Base-by-base conservation (phyloP, 208 protist species). In the Leishmania tropica region DNA sequence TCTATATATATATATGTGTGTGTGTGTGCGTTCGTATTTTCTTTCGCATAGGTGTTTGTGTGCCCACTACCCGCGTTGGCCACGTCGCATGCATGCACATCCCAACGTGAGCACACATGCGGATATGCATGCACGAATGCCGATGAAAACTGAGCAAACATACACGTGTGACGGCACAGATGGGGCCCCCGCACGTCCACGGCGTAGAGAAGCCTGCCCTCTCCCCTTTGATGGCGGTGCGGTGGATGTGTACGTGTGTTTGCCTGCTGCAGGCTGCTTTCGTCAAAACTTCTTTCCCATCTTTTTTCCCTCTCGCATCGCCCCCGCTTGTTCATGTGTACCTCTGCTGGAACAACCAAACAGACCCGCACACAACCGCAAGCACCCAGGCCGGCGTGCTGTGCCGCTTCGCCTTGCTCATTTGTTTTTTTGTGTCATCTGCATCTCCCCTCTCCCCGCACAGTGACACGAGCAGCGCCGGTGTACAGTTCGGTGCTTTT, bases 261-360 rank as follows among this genome's bases (percentile, higher is more conserved):
- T 68, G 28, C 31, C 62, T 68, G 62, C 15, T 31, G 62, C 24
- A 53, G 42, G 35, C 40, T 83, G 21, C 85, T 84, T 24, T 81
- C 75, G 19, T 76, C 58, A 70, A 21, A 21, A 4, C 24, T 35
- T 47, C 13, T 24, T 37, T 71, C 45, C 19, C 37, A 17, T 71
- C 40, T n/a, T 71, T n/a, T n/a, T 74, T 68, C 37, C 35, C 62
- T 58, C 28, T 37, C 56, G 70, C 64, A 31, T 48, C 68, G 42
- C 5, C 40, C 31, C 62, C 31, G 31, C 31, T 21, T 19, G 11
- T 42, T 68, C 24, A 28, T 37, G 8, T 40, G 31, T 40, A 17
- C 31, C 31, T 68, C 62, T 68, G 62, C 31, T 68, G 62, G 62
- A 15, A 40, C 62, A 68, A 40, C 62, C 62, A 7, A 21, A 15